Conservation (phyloP, 257 asterid species). For the Primulina huaijiensis region DNA sequence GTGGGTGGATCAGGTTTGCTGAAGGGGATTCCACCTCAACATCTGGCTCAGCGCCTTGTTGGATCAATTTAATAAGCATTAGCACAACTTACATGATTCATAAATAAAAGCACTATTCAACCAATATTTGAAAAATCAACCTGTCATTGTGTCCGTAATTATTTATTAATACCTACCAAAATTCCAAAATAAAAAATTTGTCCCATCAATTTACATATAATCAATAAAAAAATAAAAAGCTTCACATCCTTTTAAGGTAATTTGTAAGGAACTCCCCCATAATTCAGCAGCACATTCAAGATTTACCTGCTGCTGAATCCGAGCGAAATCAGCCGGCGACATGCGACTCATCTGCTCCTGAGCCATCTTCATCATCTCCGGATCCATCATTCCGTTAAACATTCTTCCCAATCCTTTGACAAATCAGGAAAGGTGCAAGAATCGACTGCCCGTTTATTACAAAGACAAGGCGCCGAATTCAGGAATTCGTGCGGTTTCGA, state of each 20-base stretch:
- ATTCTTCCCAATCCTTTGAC: slow-evolving; percentile 28
- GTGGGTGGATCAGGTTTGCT: background rate
- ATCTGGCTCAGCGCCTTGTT: background rate
- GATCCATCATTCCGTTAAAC: slow-evolving; percentile 95
- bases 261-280: background rate
- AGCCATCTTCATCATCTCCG: slow-evolving; percentile 83
- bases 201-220: background rate
- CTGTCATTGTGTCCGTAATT: background rate
- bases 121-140: background rate
- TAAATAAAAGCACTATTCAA: too few relatives aligned
- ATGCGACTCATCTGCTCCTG: slow-evolving; percentile 99
- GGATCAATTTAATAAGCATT: background rate
- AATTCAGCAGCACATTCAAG: background rate
- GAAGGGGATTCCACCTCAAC: background rate
- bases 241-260: background rate
- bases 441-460: background rate
- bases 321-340: slow-evolving; percentile 92
- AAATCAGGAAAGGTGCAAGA: too few relatives aligned
- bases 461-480: slow-evolving; percentile 22
- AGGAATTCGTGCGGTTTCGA: background rate
- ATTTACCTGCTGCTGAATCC: slow-evolving; percentile 89
- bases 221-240: background rate
- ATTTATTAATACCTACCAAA: background rate
- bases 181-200: too few relatives aligned
- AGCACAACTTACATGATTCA: background rate